phyloP scores from a whole-genome alignment of 176 grass and related monocot genomes.

The Rhynchospora pubera region DNA sequence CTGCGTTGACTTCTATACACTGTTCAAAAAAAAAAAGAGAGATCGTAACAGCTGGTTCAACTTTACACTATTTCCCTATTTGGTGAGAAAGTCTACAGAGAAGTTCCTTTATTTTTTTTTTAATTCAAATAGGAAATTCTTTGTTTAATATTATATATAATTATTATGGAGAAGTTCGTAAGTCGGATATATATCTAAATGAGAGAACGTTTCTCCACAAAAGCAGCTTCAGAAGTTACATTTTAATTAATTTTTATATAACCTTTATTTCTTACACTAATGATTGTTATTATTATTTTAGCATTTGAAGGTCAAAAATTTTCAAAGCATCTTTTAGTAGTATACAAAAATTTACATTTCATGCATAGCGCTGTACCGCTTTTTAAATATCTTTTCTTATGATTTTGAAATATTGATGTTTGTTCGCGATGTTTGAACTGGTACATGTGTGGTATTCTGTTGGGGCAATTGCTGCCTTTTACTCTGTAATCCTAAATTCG shows the following conservation, averaged over 20 bases:
- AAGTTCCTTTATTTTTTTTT: too few species aligned
- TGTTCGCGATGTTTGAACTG: not conserved
- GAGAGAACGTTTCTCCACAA: not conserved
- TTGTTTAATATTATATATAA: not conserved
- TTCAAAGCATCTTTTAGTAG: too few species aligned
- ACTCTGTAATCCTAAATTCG: not conserved
- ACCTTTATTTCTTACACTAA: too few species aligned
- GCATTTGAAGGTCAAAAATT: too few species aligned
- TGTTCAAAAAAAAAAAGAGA: not conserved
- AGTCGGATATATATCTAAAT: not conserved
- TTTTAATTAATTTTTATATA: too few species aligned
- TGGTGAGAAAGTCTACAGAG: not conserved
- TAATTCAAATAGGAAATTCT: not conserved
- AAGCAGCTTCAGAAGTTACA: not conserved
- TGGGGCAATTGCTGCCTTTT: not conserved
- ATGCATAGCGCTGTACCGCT: too few species aligned
- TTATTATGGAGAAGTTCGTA: too few species aligned
- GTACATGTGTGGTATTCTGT: not conserved
- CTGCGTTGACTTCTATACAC: not conserved
- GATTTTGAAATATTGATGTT: not conserved
- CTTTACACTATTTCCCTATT: not conserved
- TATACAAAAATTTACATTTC: too few species aligned
- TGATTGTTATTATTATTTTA: too few species aligned
- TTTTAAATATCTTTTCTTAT: not conserved
- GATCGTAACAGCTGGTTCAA: not conserved